These are phyloP conservation scores for Dysphania ambrosioides DNA, from an alignment of 148 eudicot genomes.

Conservation along the genomic window DNA sequence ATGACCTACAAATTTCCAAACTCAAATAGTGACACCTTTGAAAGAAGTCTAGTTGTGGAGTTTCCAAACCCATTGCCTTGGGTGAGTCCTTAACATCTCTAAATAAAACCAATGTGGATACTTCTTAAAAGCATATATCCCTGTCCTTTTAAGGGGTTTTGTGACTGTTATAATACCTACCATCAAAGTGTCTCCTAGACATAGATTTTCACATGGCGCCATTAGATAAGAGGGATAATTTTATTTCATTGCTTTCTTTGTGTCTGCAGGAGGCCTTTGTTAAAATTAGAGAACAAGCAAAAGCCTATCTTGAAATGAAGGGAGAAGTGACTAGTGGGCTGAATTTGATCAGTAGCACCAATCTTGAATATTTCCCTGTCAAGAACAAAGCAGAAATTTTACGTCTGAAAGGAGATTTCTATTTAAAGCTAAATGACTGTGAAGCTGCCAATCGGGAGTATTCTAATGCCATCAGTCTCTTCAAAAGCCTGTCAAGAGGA, in stretches of 20 bases:
- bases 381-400: constrained; percentile 93
- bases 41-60: neutral
- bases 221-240: neutral
- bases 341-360: constrained; percentile 82
- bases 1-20: neutral
- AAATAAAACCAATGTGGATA: neutral
- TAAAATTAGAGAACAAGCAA: constrained; percentile 95
- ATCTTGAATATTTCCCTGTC: constrained; percentile 89
- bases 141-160: neutral
- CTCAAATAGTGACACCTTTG: neutral
- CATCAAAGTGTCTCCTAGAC: neutral
- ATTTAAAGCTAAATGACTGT: constrained; percentile 78
- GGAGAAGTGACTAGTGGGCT: constrained; percentile 87
- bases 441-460: constrained; percentile 94
- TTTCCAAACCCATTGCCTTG: too few relatives aligned
- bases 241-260: constrained; percentile 19
- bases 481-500: constrained; percentile 89
- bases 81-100: neutral
- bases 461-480: constrained; percentile 81
- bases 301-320: constrained; percentile 94
- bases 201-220: neutral
- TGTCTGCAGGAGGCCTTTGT: constrained; percentile 87
- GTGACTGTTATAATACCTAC: neutral
- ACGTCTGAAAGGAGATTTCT: constrained; percentile 85
- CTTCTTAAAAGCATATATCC: neutral